Percentiles rank a stretch among this genome's conserved stretches.
Conservation (phyloP, 2,329 filamentous ascomycete genomes). For the Aspergillus novofumigatus region DNA sequence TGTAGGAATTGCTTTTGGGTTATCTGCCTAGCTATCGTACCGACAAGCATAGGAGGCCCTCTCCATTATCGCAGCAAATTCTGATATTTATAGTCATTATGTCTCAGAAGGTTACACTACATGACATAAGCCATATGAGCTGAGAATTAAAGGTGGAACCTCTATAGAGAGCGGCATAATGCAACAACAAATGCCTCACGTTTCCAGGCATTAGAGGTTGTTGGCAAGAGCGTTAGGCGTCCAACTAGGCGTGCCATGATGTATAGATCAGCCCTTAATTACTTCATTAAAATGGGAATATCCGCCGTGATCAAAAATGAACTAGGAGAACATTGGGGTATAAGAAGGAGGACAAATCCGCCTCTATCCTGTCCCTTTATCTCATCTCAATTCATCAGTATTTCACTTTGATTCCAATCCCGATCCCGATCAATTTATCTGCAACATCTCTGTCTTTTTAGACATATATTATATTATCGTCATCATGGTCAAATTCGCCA, state of each 20-base stretch:
- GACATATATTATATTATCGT: neutral
- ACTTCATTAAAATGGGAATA: neutral
- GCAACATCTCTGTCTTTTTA: neutral
- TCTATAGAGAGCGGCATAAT: neutral
- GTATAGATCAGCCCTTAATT: neutral
- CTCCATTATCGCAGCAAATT: neutral
- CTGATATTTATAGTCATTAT: no score
- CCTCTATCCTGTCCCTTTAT: neutral
- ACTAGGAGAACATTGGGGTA: neutral
- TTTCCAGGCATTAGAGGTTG: neutral
- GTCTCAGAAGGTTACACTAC: neutral
- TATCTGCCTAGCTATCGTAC: neutral
- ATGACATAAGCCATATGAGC: neutral
- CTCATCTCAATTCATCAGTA: neutral
- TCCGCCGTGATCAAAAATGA: neutral
- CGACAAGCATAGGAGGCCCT: neutral
- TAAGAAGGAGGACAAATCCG: neutral
- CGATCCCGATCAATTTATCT: neutral
- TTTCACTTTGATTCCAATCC: neutral
- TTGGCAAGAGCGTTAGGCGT: neutral
- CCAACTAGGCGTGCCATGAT: neutral
- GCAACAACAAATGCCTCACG: neutral
- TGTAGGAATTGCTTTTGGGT: neutral
- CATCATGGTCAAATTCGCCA: constrained; percentile 4
- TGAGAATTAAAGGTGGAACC: neutral